Conservation (phyloP, 177 flowering plant species). For the Vitis hybrid region DNA sequence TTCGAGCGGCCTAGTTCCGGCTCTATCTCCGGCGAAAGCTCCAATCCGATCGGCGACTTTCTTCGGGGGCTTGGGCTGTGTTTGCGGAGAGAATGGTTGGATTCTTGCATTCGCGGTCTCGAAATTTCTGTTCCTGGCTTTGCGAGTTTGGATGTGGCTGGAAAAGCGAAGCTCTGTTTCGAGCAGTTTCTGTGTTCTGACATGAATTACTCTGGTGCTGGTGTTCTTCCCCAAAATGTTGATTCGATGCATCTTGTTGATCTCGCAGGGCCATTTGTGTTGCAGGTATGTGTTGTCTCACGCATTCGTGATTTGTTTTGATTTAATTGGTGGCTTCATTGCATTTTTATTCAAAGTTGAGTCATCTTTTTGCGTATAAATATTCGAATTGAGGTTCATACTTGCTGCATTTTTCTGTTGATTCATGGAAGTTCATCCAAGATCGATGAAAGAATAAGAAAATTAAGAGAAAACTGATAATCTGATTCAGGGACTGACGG, state of each 20-base stretch:
- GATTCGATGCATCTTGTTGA: constrained; percentile 66
- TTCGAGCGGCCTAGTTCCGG: constrained; percentile 2
- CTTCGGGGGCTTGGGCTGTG: constrained; percentile 53
- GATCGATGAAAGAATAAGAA: too few species aligned
- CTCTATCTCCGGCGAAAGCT: background rate
- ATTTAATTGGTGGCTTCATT: background rate
- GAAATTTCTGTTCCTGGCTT: constrained; percentile 42
- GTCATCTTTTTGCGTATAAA: background rate
- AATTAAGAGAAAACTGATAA: too few species aligned
- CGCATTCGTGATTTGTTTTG: background rate
- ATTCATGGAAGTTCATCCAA: too few species aligned
- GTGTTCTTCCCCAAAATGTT: constrained; percentile 73
- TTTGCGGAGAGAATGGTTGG: constrained; percentile 66
- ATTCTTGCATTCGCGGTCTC: constrained; percentile 49
- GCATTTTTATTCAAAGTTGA: background rate
- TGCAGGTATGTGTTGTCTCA: constrained; percentile 56
- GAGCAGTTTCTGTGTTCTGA: constrained; percentile 74
- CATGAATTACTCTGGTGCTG: constrained; percentile 70
- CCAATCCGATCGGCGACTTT: constrained; percentile 34
- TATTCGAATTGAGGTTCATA: too few species aligned
- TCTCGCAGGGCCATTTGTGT: constrained; percentile 77
- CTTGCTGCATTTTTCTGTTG: too few species aligned
- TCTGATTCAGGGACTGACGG: too few species aligned
- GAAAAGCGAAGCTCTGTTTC: constrained; percentile 72
- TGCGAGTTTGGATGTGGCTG: constrained; percentile 34